These are phyloP conservation scores for Fusarium chuoi DNA, from an alignment of 2,329 filamentous ascomycete genomes.

Conservation along the genomic window DNA sequence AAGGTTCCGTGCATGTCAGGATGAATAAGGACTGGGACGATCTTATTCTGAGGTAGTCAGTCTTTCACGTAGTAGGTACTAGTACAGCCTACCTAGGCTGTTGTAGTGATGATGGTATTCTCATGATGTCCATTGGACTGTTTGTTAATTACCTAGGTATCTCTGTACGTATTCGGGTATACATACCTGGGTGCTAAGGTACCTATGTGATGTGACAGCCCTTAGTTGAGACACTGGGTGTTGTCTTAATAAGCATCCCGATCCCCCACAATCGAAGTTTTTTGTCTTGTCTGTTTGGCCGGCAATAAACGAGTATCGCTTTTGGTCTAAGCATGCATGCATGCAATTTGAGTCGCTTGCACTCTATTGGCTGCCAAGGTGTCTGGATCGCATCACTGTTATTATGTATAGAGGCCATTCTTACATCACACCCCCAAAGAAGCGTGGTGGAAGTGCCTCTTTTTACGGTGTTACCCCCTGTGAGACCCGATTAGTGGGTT, in stretches of 20 bases:
- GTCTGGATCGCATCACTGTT: slow-evolving; percentile 30
- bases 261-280: neutral
- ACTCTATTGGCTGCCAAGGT: slow-evolving; percentile 31
- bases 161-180: neutral
- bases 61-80: neutral
- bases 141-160: neutral
- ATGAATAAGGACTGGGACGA: neutral
- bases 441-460: slow-evolving; percentile 1
- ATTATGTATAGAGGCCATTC: neutral
- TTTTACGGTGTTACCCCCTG: neutral
- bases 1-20: slow-evolving; percentile 30
- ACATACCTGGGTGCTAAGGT: neutral
- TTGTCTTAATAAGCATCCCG: neutral
- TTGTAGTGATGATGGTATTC: neutral
- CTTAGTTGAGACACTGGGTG: neutral
- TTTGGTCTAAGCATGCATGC: slow-evolving; percentile 2
- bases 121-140: neutral
- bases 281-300: slow-evolving; percentile 2
- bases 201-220: neutral
- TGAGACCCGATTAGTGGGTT: neutral
- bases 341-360: slow-evolving; percentile 1
- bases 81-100: neutral
- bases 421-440: neutral
- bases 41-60: too few species aligned
- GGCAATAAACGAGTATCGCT: slow-evolving; percentile 15